Base-by-base conservation (phyloP, 768 basidiomycete species). In the Termitomyces sp. region DNA sequence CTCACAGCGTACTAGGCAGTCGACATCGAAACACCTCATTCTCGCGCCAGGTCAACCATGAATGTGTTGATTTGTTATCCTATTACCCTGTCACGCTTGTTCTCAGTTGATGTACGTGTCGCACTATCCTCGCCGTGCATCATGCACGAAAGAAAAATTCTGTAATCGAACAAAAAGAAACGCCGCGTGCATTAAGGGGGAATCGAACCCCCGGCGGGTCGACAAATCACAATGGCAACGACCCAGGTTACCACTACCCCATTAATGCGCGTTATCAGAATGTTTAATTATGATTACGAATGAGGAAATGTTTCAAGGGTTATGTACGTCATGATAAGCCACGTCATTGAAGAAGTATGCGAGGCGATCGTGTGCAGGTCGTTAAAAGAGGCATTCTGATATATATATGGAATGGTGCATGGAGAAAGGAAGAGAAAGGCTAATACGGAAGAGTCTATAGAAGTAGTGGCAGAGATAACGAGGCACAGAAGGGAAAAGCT, bases 121-220 rank as follows among this genome's bases (percentile, higher is more conserved):
- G n/a, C n/a, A n/a, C n/a, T n/a, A n/a, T n/a, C n/a, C n/a, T n/a
- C n/a, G n/a, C n/a, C n/a, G n/a, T n/a, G n/a, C n/a, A n/a, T n/a
- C n/a, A n/a, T n/a, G n/a, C n/a, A n/a, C n/a, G n/a, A n/a, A n/a
- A n/a, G n/a, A n/a, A n/a, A n/a, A n/a, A n/a, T n/a, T n/a, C n/a
- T n/a, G n/a, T n/a, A n/a, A n/a, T n/a, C n/a, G n/a, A n/a, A n/a
- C n/a, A 28, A 28, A 28, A 28, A 28, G 28, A 3, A 28, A 28
- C 3, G 3, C 40, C 5, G 8, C 3, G 16, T 86, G 85, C 85
- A 87, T 87, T 85, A 87, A 87, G 84, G 59, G 86, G 85, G 86
- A 87, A 88, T 88, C 83, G 85, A 88, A 88, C 86, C 84, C 85
- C 84, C 86, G 86, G 86, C 86, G 86, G 86, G 84, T 87, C 86